phyloP scores from a whole-genome alignment of 306 rosid genomes.

The Quercus berberidifolia region DNA sequence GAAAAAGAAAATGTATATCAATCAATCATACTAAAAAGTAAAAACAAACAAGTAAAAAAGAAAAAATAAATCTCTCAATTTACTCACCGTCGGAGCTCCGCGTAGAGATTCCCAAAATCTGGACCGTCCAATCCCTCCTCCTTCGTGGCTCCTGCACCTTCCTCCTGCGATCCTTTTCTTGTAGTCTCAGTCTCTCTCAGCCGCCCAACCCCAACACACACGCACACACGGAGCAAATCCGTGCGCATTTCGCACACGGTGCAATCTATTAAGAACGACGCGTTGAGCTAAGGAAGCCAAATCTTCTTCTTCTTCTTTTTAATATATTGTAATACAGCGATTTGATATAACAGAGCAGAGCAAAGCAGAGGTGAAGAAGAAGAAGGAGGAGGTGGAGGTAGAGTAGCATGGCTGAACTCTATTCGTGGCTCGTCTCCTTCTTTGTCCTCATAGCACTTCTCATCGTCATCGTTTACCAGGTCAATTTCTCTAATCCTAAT shows the following conservation, averaged over 20 bases:
- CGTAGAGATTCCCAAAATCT: not conserved
- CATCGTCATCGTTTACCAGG: constrained; percentile 80
- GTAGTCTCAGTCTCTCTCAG: not conserved
- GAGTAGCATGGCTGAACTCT: constrained; percentile 65
- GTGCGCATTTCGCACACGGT: constrained; percentile 17
- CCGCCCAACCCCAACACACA: not conserved
- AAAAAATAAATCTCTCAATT: not conserved
- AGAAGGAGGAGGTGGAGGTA: not conserved
- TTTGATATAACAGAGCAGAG: not conserved
- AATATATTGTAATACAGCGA: not conserved
- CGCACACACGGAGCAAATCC: not conserved
- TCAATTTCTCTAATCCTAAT: constrained; percentile 23
- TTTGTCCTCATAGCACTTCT: constrained; percentile 74
- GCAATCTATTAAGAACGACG: not conserved
- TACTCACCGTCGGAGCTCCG: not conserved
- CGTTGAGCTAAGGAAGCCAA: not conserved
- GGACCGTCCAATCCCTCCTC: not conserved
- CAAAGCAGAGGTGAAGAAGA: not conserved
- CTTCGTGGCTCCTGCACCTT: no score
- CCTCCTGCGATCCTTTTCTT: constrained; percentile 5
- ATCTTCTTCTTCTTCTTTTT: no score
- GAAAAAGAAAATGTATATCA: no score
- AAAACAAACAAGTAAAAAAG: no score
- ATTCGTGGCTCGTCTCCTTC: constrained; percentile 86
- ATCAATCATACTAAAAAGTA: no score